Evolutionary conservation across 257 asterid genomes (phyloP).

Genomic region (Agastache rugosa): DNA sequence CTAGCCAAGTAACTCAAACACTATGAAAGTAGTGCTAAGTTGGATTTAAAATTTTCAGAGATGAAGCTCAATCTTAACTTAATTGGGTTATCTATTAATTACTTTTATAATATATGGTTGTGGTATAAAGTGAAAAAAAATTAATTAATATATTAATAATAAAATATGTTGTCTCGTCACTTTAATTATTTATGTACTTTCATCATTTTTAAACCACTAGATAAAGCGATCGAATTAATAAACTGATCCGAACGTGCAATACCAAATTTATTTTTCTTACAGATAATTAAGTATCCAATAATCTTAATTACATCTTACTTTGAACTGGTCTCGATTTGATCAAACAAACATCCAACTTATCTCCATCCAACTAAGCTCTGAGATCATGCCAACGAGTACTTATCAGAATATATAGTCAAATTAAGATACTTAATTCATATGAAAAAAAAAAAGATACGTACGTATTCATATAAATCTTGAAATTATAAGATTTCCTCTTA

Average conservation of each 20-base stretch:
- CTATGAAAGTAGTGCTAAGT: background rate
- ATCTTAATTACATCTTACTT: background rate
- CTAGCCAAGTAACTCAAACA: background rate
- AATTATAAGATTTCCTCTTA: background rate
- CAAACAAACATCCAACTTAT: background rate
- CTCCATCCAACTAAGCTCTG: slow-evolving; percentile 2
- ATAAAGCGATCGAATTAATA: too few relatives aligned
- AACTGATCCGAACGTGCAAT: too few relatives aligned
- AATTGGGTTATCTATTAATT: too few relatives aligned
- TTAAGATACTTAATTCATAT: background rate
- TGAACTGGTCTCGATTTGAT: slow-evolving; percentile 15
- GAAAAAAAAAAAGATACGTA: background rate
- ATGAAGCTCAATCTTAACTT: background rate
- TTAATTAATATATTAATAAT: too few relatives aligned
- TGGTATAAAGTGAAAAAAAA: too few relatives aligned
- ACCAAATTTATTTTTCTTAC: too few relatives aligned
- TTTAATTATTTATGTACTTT: too few relatives aligned
- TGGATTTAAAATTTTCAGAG: background rate
- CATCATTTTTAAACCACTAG: too few relatives aligned
- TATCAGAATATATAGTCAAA: background rate
- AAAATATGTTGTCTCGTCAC: too few relatives aligned
- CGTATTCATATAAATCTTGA: background rate
- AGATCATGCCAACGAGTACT: slow-evolving; percentile 24
- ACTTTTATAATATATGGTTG: too few relatives aligned
- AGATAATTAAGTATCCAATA: background rate